Evolutionary conservation across 129 eudicot species (phyloP).

Genomic region (Glebionis coronaria): DNA sequence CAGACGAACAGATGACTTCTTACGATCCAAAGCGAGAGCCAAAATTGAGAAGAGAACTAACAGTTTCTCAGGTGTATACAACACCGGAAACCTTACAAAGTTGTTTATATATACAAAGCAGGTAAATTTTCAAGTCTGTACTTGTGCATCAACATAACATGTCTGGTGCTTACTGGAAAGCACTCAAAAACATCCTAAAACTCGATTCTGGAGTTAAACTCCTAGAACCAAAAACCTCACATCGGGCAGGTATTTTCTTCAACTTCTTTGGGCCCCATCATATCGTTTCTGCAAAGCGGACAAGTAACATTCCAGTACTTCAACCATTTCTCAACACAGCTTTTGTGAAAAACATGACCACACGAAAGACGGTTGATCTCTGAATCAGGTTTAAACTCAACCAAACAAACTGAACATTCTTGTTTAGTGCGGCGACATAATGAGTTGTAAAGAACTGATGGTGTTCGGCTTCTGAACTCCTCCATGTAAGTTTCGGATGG

Average conservation of each 20-base stretch:
- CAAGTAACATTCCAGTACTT: conserved; percentile 71
- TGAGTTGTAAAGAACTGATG: conserved; percentile 50
- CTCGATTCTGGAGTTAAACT: conserved; percentile 4
- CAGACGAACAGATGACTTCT: conserved; percentile 21
- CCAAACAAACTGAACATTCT: conserved; percentile 84
- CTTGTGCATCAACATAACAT: conserved; percentile 13
- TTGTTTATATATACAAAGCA: conserved; percentile 42
- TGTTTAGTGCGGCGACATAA: conserved; percentile 38
- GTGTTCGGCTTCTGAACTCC: conserved; percentile 62
- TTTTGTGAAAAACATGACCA: conserved; percentile 73
- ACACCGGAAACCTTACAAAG: conserved; percentile 39
- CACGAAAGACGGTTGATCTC: conserved; percentile 72
- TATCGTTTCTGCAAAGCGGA: conserved; percentile 69
- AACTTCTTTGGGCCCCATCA: conserved; percentile 58
- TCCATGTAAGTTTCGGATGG: conserved; percentile 66
- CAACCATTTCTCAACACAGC: conserved; percentile 77
- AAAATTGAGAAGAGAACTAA: conserved; percentile 15
- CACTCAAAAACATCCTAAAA: conserved; percentile 17
- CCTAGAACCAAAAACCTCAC: conserved; percentile 42
- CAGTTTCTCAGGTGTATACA: conserved; percentile 38
- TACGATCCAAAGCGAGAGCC: conserved; percentile 19
- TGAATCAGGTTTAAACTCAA: conserved; percentile 60
- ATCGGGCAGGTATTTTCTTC: conserved; percentile 82
- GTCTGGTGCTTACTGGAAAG: conserved; percentile 11
- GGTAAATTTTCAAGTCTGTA: conserved; percentile 18